Conservation (phyloP, 1,284 basidiomycete genomes). For the Trichosporon ovoides region DNA sequence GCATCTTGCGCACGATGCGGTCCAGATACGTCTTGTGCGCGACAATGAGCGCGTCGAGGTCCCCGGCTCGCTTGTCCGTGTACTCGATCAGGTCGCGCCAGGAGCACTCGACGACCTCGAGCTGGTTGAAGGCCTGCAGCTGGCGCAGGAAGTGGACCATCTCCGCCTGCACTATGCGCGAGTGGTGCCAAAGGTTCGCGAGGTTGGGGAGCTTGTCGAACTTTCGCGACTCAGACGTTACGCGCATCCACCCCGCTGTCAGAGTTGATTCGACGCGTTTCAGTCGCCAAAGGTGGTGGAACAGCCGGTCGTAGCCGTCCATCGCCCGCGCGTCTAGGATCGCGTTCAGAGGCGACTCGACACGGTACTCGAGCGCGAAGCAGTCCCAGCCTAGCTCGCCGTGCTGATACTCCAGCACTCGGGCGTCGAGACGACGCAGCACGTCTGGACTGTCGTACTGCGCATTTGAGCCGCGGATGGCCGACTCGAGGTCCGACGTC, state of each 20-base stretch:
- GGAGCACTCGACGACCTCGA: conserved; percentile 96
- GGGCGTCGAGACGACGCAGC: conserved; percentile 85
- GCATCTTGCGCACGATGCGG: conserved; percentile 73
- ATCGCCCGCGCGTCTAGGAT: conserved; percentile 84
- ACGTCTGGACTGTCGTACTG: conserved; percentile 80
- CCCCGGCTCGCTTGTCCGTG: conserved; percentile 79
- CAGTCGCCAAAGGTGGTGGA: conserved; percentile 93
- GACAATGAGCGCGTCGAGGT: conserved; percentile 85
- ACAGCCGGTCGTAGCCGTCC: conserved; percentile 83
- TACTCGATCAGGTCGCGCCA: conserved; percentile 85
- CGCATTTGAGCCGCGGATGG: conserved; percentile 90
- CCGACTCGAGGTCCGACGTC: conserved; percentile 91
- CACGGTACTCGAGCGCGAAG: conserved; percentile 93
- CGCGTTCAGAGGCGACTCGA: conserved; percentile 93
- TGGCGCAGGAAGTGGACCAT: conserved; percentile 98
- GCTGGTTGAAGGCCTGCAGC: conserved; percentile 87
- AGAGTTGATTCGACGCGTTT: conserved; percentile 82
- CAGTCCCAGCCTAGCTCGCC: conserved; percentile 99
- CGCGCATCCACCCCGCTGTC: conserved; percentile 75
- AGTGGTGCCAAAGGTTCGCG: conserved; percentile 76
- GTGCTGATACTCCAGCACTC: conserved; percentile 90
- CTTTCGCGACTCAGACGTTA: conserved; percentile 70
- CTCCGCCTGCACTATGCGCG: conserved; percentile 79
- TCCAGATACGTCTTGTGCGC: conserved; percentile 82
- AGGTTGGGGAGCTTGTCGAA: conserved; percentile 71